phyloP scores from a whole-genome alignment of 257 asterid genomes.

The Striga asiatica region DNA sequence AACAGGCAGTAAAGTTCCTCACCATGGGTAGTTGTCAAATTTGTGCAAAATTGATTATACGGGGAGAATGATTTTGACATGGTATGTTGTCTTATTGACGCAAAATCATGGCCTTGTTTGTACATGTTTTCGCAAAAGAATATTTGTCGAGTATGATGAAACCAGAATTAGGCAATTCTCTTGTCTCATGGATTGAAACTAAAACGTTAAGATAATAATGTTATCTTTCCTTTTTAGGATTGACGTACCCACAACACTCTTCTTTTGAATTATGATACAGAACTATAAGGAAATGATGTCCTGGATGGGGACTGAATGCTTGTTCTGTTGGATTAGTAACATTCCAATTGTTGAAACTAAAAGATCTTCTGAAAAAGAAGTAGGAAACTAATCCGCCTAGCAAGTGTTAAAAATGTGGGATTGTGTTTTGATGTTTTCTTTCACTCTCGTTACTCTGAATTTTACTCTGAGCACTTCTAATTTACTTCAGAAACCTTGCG shows the following conservation, averaged over 20 bases:
- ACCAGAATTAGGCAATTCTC: not conserved
- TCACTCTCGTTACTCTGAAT: too few species aligned
- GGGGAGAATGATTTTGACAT: not conserved
- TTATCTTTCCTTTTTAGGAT: not conserved
- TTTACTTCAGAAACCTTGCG: too few species aligned
- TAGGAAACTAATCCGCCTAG: too few species aligned
- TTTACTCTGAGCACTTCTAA: too few species aligned
- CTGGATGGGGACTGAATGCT: not conserved
- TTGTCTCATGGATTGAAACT: slow-evolving; percentile 1
- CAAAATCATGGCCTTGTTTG: not conserved
- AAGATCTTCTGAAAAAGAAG: too few species aligned
- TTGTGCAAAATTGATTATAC: not conserved
- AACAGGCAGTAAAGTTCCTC: not conserved
- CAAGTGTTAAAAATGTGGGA: too few species aligned
- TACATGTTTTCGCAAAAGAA: slow-evolving; percentile 1
- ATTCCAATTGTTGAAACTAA: too few species aligned
- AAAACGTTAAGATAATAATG: not conserved
- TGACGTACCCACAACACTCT: not conserved
- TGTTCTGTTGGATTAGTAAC: not conserved
- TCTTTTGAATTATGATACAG: too few species aligned
- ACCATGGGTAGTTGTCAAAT: not conserved
- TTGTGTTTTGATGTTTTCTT: too few species aligned
- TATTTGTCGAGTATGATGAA: not conserved
- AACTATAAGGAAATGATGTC: too few species aligned
- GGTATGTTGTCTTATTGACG: not conserved